Evolutionary conservation across 1,139 yeast genomes (phyloP), one percentile per base, ranked within the genome.

Genomic region (Eremothecium cymbalariae): DNA sequence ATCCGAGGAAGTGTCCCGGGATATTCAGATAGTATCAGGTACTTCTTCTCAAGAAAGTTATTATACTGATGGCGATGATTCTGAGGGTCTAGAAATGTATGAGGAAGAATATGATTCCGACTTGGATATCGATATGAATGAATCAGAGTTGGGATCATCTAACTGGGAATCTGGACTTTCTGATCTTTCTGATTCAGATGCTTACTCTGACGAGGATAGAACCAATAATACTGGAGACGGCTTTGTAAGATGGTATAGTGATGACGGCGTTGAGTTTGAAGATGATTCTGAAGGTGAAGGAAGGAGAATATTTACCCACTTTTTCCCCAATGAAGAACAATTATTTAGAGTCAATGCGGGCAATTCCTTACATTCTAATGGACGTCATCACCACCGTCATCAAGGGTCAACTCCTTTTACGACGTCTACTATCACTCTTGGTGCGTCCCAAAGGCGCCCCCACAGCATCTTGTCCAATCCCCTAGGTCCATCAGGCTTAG

Each of bases 1-100:
- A 19, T 55, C 50, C 38, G 50, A 41, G 37, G 57, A 34, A 14
- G 53, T 44, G 21, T 38, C 42, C 26, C 53, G 41, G n/a, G 49
- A 43, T 33, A 14, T 23, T n/a, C 18, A 22, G 9, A 17, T 30
- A 6, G 19, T 19, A 14, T 26, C 34, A 45, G 41, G 19, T 42
- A 40, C 32, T 52, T 43, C 23, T 50, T 3, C 15, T 3, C 21
- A 27, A 16, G 21, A 15, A 16, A 27, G 30, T 7, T 45, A 27
- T 47, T 51, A 32, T 34, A 42, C 40, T 8, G 51, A 47, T n/a
- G 50, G 53, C 4, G 53, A 48, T 16, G 42, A 41, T 24, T 53
- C 46, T 15, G 62, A 53, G 21, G 62, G 55, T 3, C 65, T 58
- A 5, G 63, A 54, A 25, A 60, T 59, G 6, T 60, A 56, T 12